Percentiles rank a stretch among this genome's conserved stretches.
These are phyloP conservation scores for Multifurca ochricompacta DNA, from an alignment of 768 basidiomycete species.

Conservation along the genomic window DNA sequence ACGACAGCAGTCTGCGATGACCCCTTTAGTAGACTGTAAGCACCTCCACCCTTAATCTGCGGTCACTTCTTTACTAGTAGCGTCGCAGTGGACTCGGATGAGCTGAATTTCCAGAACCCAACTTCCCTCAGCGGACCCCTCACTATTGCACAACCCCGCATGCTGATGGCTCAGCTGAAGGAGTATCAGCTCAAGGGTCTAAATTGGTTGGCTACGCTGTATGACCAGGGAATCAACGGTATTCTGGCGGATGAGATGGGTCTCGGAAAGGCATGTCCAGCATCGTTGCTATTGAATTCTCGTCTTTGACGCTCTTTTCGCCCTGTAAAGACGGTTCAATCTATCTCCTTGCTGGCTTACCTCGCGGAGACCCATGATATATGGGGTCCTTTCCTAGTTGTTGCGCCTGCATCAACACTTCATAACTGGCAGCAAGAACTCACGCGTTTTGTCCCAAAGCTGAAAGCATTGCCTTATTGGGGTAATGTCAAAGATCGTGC, in stretches of 20 bases:
- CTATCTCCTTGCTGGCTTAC: constrained; percentile 91
- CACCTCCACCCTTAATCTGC: constrained; percentile 6
- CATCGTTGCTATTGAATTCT: constrained; percentile 21
- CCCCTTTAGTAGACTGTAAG: constrained; percentile 69
- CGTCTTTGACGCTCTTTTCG: background rate
- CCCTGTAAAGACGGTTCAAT: constrained; percentile 93
- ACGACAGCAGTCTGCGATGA: constrained; percentile 24
- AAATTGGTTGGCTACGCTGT: constrained; percentile 95
- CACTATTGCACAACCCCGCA: constrained; percentile 85
- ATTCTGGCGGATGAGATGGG: constrained; percentile 99
- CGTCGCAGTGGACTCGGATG: constrained; percentile 79
- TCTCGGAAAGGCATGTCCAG: constrained; percentile 62
- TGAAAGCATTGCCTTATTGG: constrained; percentile 98
- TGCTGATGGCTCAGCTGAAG: constrained; percentile 94
- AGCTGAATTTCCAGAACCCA: constrained; percentile 99
- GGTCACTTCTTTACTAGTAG: background rate
- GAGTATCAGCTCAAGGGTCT: constrained; percentile 98
- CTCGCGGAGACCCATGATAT: constrained; percentile 96
- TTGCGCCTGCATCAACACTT: constrained; percentile 93
- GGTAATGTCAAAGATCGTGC: constrained; percentile 94
- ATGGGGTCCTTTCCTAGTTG: constrained; percentile 98
- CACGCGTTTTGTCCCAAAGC: constrained; percentile 85
- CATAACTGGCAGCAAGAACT: constrained; percentile 99
- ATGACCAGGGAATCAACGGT: constrained; percentile 99
- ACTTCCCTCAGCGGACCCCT: constrained; percentile 78